These are phyloP conservation scores for Ophiostoma ips DNA, from an alignment of 2,329 filamentous ascomycete genomes.

Conservation along the genomic window DNA sequence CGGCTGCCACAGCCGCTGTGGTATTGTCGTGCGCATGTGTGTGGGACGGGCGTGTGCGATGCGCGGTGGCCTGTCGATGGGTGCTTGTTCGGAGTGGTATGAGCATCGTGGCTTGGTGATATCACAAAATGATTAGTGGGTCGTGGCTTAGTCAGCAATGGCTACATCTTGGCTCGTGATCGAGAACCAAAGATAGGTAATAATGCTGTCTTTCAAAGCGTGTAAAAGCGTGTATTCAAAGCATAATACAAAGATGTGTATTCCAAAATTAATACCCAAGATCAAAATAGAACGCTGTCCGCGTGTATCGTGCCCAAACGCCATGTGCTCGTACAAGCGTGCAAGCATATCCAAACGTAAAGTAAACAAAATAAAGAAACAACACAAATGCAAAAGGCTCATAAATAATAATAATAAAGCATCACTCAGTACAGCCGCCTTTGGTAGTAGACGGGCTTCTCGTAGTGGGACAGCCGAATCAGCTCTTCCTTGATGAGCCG, in stretches of 20 bases:
- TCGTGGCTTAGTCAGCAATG: neutral
- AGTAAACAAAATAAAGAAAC: neutral
- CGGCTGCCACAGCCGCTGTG: conserved; percentile 4
- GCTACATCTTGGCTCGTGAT: no score
- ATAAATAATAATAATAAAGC: neutral
- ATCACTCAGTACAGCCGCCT: conserved; percentile 34
- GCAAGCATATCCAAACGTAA: neutral
- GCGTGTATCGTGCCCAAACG: no score
- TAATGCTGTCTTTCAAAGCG: no score
- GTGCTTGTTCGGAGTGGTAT: neutral
- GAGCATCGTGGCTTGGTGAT: conserved; percentile 1
- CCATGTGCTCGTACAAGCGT: no score
- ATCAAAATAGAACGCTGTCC: no score
- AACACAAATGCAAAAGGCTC: neutral
- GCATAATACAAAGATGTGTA: no score
- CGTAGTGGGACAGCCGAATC: conserved; percentile 9
- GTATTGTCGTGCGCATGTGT: conserved; percentile 5
- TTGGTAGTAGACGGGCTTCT: conserved; percentile 35
- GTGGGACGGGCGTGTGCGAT: neutral
- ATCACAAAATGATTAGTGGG: conserved; percentile 5
- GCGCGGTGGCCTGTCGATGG: neutral
- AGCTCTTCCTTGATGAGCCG: conserved; percentile 27
- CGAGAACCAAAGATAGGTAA: no score
- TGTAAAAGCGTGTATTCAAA: no score
- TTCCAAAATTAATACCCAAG: no score